These are phyloP conservation scores for Evernia prunastri DNA, from an alignment of 495 filamentous ascomycete genomes.

Conservation along the genomic window DNA sequence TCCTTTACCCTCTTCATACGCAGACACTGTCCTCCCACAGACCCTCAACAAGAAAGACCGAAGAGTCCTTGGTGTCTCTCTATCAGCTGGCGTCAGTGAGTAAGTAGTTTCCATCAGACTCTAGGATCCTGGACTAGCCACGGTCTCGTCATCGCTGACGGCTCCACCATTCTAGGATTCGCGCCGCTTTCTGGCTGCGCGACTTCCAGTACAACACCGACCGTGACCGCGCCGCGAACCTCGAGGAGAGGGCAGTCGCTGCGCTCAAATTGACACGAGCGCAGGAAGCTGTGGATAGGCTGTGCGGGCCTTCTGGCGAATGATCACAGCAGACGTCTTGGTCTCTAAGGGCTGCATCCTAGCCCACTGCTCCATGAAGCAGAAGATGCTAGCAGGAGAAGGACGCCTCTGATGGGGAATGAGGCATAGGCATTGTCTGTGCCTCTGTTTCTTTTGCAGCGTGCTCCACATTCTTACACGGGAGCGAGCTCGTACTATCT, in stretches of 20 bases:
- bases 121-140: too few species aligned
- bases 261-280: neutral
- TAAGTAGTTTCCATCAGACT: neutral
- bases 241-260: neutral
- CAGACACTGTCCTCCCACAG: neutral
- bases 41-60: neutral
- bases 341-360: neutral
- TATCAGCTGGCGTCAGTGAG: neutral
- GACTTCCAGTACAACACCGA: neutral
- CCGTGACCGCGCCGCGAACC: neutral
- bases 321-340: neutral
- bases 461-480: neutral
- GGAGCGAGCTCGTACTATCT: neutral
- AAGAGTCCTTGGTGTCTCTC: neutral
- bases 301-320: neutral
- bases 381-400: too few species aligned
- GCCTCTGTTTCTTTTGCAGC: neutral
- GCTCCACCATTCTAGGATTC: neutral
- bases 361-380: too few species aligned
- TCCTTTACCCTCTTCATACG: neutral
- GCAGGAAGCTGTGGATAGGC: constrained; percentile 5
- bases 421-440: neutral
- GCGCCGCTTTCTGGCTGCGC: constrained; percentile 4
- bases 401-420: neutral
- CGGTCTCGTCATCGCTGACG: neutral